phyloP scores from a whole-genome alignment of 2,329 filamentous ascomycete genomes.

The Zalaria sp. region DNA sequence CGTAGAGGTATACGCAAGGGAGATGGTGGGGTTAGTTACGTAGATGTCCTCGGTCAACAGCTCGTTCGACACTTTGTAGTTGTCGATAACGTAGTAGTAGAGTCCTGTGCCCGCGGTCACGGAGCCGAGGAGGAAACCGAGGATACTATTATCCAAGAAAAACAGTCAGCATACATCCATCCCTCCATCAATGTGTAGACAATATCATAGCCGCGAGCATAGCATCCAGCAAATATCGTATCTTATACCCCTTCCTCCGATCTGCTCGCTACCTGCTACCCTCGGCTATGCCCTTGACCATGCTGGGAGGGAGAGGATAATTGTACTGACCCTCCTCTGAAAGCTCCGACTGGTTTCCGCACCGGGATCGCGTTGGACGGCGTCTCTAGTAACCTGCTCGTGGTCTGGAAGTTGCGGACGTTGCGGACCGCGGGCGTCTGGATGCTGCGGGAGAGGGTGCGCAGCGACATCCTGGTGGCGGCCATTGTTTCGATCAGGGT shows the following conservation, averaged over 20 bases:
- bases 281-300: too few species aligned
- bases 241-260: too few species aligned
- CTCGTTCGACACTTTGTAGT: slow-evolving; percentile 89
- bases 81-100: slow-evolving; percentile 85
- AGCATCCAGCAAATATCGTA: too few species aligned
- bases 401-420: slow-evolving; percentile 26
- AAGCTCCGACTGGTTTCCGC: slow-evolving; percentile 56
- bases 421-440: slow-evolving; percentile 10
- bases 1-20: neutral
- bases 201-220: too few species aligned
- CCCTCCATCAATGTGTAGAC: too few species aligned
- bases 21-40: slow-evolving; percentile 45
- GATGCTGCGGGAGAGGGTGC: slow-evolving; percentile 12
- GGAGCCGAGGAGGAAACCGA: slow-evolving; percentile 81
- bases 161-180: too few species aligned
- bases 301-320: too few species aligned
- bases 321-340: slow-evolving; percentile 55
- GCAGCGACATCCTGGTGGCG: neutral
- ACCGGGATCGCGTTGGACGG: slow-evolving; percentile 29
- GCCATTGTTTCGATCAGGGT: too few species aligned
- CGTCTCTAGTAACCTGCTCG: slow-evolving; percentile 7
- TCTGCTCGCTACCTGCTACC: too few species aligned
- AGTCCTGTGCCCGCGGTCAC: slow-evolving; percentile 65
- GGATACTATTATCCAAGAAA: slow-evolving; percentile 44
- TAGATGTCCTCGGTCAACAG: slow-evolving; percentile 91